Conservation (phyloP, 441 rosid species). For the Pelargonium australe region DNA sequence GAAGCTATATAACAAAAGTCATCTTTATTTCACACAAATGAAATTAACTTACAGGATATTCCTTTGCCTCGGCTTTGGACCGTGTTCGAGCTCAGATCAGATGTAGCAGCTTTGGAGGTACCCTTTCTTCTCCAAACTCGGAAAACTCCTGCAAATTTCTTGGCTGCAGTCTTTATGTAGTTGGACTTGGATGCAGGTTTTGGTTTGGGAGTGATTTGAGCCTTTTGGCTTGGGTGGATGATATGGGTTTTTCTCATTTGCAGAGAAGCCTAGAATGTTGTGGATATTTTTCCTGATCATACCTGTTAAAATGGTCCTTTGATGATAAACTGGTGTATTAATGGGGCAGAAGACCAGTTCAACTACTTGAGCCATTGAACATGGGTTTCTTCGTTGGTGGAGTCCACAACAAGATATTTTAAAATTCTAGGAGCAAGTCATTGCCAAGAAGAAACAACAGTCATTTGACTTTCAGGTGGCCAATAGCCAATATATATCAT, state of each 20-base stretch:
- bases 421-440: not conserved
- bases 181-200: constrained; percentile 17
- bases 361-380: not conserved
- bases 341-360: constrained; percentile 14
- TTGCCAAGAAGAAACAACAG: not conserved
- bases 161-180: constrained; percentile 36
- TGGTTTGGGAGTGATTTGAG: constrained; percentile 16
- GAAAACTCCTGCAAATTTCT: constrained; percentile 43
- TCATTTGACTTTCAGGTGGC: not conserved
- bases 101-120: constrained; percentile 16
- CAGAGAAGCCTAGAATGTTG: not conserved
- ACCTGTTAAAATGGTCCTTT: not conserved
- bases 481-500: not conserved
- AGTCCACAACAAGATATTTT: not conserved
- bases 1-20: not conserved
- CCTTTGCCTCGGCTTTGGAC: constrained; percentile 22
- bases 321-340: not conserved
- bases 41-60: constrained; percentile 47
- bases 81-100: constrained; percentile 11
- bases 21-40: not conserved
- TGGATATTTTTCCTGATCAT: not conserved
- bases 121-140: constrained; percentile 24
- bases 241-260: constrained; percentile 42
- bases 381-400: not conserved
- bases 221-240: constrained; percentile 20